phyloP scores from a whole-genome alignment of 2,329 filamentous ascomycete species.

The Stemphylium lycopersici region DNA sequence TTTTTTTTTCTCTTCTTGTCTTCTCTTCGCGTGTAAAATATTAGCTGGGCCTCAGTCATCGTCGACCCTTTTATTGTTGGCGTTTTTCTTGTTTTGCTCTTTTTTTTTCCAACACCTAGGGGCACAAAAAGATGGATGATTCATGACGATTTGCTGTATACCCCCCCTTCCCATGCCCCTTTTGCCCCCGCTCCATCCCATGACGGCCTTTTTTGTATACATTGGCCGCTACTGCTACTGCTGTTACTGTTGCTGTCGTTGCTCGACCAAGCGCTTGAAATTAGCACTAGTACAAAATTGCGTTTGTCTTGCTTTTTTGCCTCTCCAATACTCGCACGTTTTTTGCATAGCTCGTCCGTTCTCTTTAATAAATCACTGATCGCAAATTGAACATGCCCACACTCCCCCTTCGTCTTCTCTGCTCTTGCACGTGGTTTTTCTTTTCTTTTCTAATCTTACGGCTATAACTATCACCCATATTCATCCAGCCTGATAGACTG shows the following conservation, averaged over 20 bases:
- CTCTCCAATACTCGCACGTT: too few species aligned
- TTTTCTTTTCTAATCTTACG: not conserved
- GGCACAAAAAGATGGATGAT: constrained; percentile 5
- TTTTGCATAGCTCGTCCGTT: too few species aligned
- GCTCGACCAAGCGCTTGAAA: too few species aligned
- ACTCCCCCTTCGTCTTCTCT: too few species aligned
- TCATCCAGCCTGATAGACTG: constrained; percentile 11
- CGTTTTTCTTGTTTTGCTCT: not conserved
- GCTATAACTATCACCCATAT: not conserved
- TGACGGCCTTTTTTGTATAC: not conserved
- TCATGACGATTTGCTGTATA: constrained; percentile 5
- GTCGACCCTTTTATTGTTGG: not conserved
- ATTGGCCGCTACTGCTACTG: too few species aligned
- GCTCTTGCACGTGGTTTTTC: too few species aligned
- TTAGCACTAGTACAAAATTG: too few species aligned
- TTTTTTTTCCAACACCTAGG: not conserved
- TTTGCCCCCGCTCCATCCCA: not conserved
- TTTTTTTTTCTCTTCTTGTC: not conserved
- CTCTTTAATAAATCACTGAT: too few species aligned
- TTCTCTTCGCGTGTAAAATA: constrained; percentile 1
- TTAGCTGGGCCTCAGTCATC: not conserved
- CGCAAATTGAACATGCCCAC: too few species aligned
- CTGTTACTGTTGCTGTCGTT: not conserved
- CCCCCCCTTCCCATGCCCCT: not conserved
- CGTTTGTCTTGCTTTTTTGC: too few species aligned